phyloP scores from a whole-genome alignment of 257 asterid genomes.

The Solanum appendiculatum region DNA sequence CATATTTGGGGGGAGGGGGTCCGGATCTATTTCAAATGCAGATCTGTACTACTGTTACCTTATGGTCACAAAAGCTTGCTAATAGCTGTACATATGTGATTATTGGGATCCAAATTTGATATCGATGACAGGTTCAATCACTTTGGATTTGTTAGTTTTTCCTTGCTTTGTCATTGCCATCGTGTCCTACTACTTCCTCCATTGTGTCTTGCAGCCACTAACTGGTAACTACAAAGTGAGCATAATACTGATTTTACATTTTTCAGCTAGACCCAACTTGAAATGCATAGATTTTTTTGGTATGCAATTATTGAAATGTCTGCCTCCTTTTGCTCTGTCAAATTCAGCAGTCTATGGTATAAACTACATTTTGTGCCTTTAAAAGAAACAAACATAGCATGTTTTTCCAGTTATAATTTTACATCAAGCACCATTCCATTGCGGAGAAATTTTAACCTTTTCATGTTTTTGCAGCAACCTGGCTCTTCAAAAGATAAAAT shows the following conservation, averaged over 20 bases:
- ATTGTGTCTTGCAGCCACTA: neutral
- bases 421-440: neutral
- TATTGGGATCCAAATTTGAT: neutral
- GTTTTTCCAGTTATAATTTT: neutral
- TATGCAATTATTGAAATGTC: neutral
- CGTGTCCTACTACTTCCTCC: too few species aligned
- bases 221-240: neutral
- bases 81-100: neutral
- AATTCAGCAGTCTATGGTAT: neutral
- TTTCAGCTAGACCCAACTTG: neutral
- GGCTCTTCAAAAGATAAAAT: slow-evolving; percentile 60
- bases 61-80: neutral
- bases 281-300: neutral
- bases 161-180: neutral
- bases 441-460: neutral
- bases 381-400: neutral
- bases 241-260: neutral
- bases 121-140: neutral
- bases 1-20: neutral
- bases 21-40: neutral
- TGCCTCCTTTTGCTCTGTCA: neutral
- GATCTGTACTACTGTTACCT: neutral
- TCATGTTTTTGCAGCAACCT: slow-evolving; percentile 16
- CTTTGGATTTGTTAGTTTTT: neutral
- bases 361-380: neutral